Evolutionary conservation across 441 rosid species (phyloP).

Genomic region (Manihot esculenta): DNA sequence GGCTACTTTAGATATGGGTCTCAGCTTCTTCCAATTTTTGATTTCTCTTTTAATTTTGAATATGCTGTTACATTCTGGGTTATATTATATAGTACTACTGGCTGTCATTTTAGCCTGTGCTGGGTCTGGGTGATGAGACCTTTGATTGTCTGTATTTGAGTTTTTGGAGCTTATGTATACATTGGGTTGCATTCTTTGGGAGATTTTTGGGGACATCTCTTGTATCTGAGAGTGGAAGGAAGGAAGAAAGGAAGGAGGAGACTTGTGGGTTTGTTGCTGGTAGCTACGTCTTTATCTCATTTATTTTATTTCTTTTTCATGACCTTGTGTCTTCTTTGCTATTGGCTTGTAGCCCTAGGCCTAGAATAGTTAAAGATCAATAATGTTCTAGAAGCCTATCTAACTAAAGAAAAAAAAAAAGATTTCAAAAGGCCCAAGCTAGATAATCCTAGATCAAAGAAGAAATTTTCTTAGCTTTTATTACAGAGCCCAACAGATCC

Average conservation of each 20-base stretch:
- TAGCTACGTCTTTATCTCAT: neutral
- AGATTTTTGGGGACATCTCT: neutral
- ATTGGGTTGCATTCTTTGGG: slow-evolving; percentile 46
- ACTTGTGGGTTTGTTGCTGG: neutral
- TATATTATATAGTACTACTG: neutral
- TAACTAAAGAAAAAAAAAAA: too few species aligned
- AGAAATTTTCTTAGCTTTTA: too few species aligned
- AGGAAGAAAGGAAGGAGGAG: too few species aligned
- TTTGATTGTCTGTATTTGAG: slow-evolving; percentile 20
- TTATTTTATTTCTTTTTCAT: neutral
- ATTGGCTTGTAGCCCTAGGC: too few species aligned
- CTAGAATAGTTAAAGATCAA: too few species aligned
- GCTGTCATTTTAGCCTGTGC: slow-evolving; percentile 29
- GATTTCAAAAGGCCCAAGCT: too few species aligned
- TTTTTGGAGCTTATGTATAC: slow-evolving; percentile 25
- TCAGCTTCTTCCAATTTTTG: neutral
- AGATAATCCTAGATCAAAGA: too few species aligned
- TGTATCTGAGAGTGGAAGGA: slow-evolving; percentile 26
- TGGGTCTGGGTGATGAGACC: slow-evolving; percentile 18
- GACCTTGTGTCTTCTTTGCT: neutral
- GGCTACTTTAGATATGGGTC: slow-evolving; percentile 39
- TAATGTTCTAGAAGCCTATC: too few species aligned
- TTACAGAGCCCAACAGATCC: too few species aligned
- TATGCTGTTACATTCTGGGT: slow-evolving; percentile 15
- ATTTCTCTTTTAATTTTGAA: neutral